These are phyloP conservation scores for Otatea glauca DNA, from an alignment of 176 grass and related monocot genomes.

Conservation along the genomic window DNA sequence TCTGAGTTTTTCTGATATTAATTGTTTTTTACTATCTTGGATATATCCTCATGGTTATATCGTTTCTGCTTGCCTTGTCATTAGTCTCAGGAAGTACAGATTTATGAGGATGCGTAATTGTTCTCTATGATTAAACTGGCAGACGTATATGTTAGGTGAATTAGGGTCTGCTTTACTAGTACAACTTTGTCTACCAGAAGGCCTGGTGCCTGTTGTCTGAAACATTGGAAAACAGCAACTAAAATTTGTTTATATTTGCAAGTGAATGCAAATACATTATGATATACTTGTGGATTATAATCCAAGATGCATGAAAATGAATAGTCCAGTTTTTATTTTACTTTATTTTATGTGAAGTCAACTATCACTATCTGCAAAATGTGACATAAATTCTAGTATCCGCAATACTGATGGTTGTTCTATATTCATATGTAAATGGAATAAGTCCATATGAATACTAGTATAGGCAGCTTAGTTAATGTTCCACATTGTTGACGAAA, in stretches of 20 bases:
- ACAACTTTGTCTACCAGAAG: neutral
- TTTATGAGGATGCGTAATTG: neutral
- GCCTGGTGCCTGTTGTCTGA: neutral
- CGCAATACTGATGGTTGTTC: neutral
- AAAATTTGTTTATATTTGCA: neutral
- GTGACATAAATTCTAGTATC: neutral
- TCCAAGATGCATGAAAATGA: neutral
- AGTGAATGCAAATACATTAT: neutral
- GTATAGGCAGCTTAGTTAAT: constrained; percentile 28
- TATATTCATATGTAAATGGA: constrained; percentile 25
- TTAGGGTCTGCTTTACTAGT: neutral
- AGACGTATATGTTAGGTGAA: neutral
- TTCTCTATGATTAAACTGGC: neutral
- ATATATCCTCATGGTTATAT: neutral
- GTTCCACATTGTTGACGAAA: constrained; percentile 32
- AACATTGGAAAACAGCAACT: constrained; percentile 7
- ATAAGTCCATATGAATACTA: constrained; percentile 7
- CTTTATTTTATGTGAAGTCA: neutral
- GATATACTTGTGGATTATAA: neutral
- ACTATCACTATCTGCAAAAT: neutral
- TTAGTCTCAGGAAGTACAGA: neutral
- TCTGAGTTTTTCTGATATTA: constrained; percentile 13
- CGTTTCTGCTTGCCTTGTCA: neutral
- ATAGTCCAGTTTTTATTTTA: neutral
- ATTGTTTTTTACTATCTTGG: neutral